Evolutionary conservation across 805 yeast species (phyloP).

Genomic region (Blastobotrys robertii): DNA sequence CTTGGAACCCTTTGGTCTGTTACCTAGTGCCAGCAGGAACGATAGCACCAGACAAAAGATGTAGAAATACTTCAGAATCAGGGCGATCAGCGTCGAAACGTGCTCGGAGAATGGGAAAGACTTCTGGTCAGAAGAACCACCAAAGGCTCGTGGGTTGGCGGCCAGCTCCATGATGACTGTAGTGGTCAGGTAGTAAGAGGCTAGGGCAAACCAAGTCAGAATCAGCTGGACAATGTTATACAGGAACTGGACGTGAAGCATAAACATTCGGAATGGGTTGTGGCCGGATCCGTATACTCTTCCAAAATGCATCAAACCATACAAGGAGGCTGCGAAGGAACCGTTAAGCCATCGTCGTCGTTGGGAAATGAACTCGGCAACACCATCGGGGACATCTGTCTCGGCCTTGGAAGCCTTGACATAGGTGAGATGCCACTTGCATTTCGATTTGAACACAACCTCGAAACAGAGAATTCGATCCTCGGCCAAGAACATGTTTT

Average conservation of each 20-base stretch:
- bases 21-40: conserved; percentile 54
- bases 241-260: conserved; percentile 44
- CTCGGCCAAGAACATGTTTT: conserved; percentile 63
- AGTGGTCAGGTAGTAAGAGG: conserved; percentile 54
- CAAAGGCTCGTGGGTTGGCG: conserved; percentile 31
- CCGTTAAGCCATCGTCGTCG: conserved; percentile 65
- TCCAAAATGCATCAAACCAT: conserved; percentile 43
- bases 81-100: conserved; percentile 36
- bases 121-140: conserved; percentile 36
- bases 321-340: conserved; percentile 52
- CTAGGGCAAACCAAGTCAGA: conserved; percentile 55
- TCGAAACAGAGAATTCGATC: conserved; percentile 61
- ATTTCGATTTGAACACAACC: conserved; percentile 46
- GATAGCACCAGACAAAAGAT: conserved; percentile 48
- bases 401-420: conserved; percentile 57
- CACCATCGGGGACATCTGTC: conserved; percentile 56
- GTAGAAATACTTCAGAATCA: conserved; percentile 46
- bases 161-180: conserved; percentile 44
- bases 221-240: conserved; percentile 46
- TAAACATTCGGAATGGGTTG: conserved; percentile 38
- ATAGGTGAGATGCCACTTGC: conserved; percentile 53
- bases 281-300: conserved; percentile 48
- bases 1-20: conserved; percentile 53
- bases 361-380: conserved; percentile 54
- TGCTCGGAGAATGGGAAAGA: conserved; percentile 27